phyloP scores from a whole-genome alignment of 2,329 filamentous ascomycete genomes.

The Aspergillus quadrilineatus region DNA sequence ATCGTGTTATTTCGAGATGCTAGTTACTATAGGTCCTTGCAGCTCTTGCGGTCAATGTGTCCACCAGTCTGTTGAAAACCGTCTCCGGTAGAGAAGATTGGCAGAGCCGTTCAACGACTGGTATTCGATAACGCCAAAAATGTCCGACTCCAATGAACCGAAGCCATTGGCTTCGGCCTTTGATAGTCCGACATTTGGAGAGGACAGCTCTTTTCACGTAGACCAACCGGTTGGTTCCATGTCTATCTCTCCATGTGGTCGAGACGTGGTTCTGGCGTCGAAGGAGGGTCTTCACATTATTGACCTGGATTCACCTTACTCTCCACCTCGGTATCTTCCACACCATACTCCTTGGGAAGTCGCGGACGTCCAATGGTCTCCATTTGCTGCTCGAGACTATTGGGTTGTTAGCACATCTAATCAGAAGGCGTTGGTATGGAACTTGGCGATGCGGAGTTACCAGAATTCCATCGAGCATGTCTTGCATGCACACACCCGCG shows the following conservation, averaged over 20 bases:
- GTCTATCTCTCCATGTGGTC: slow-evolving; percentile 85
- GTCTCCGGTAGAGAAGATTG: slow-evolving; percentile 9
- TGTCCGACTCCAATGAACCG: slow-evolving; percentile 38
- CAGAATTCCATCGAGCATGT: slow-evolving; percentile 87
- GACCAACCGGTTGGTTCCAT: slow-evolving; percentile 80
- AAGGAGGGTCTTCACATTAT: slow-evolving; percentile 88
- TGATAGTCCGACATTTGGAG: slow-evolving; percentile 84
- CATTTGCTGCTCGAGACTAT: slow-evolving; percentile 82
- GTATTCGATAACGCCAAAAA: slow-evolving; percentile 19
- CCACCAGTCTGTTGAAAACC: slow-evolving; percentile 13
- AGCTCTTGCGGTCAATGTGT: slow-evolving; percentile 13
- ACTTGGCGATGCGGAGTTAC: slow-evolving; percentile 68
- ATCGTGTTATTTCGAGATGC: slow-evolving; percentile 19
- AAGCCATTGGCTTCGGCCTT: slow-evolving; percentile 58
- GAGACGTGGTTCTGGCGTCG: slow-evolving; percentile 87
- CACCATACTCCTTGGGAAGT: slow-evolving; percentile 92
- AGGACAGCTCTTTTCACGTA: slow-evolving; percentile 79
- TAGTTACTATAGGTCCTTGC: background rate
- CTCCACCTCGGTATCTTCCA: slow-evolving; percentile 77
- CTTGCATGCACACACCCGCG: slow-evolving; percentile 78
- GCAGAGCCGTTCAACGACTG: slow-evolving; percentile 1
- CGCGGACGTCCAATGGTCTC: slow-evolving; percentile 95
- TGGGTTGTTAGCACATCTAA: slow-evolving; percentile 96
- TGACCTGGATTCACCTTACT: slow-evolving; percentile 86
- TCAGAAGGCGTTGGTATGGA: slow-evolving; percentile 92